Base-by-base conservation (phyloP, 139 green algal genomes). In the Diplosphaera chodatii region DNA sequence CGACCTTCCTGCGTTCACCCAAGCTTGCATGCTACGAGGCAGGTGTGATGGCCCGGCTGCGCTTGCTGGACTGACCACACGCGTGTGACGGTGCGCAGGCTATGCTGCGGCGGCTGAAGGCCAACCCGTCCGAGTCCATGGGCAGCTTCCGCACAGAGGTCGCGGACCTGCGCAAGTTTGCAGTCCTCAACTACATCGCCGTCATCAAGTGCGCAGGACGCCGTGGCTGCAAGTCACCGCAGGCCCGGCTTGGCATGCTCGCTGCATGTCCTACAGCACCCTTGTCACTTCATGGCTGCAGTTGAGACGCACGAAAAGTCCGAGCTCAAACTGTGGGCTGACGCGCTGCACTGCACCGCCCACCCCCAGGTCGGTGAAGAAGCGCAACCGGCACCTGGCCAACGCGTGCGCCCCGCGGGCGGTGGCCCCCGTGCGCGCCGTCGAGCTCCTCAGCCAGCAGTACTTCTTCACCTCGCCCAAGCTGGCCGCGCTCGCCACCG, bases 121-220 rank as follows among this genome's bases (percentile, higher is more conserved):
- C 48, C 48, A 25, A 28, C 32, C 40, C 23, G 22, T 33, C 41
- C 30, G 32, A 69, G 25, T 30, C 18, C 16, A 59, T 83, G 34
- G 32, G 70, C 0, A 32, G 40, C 0, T 64, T 84, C 8, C 63
- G 71, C 55, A 63, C 32, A 31, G 72, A 84, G 71, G 37, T 89
- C 1, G 71, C 59, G 18, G 67, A 81, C 22, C 67, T 92, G 40
- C 81, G 74, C 28, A 92, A 92, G 64, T 94, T 86, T 71, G 87
- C 84, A 0, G 83, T 85, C 18, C 83, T 97, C 25, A 96, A 95
- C 80, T 94, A 93, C 70, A 81, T 94, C 21, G 91, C 90, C 10
- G 88, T 94, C 1, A 80, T 92, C 76, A 88, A 87, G 70, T 59
- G 48, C 48, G 48, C n/a, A n/a, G n/a, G n/a, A n/a, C n/a, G n/a